Percentiles rank a stretch among this genome's conserved stretches.
These are phyloP conservation scores for Globisporangium alternatum DNA, from an alignment of 352 stramenopile species.

Conservation along the genomic window DNA sequence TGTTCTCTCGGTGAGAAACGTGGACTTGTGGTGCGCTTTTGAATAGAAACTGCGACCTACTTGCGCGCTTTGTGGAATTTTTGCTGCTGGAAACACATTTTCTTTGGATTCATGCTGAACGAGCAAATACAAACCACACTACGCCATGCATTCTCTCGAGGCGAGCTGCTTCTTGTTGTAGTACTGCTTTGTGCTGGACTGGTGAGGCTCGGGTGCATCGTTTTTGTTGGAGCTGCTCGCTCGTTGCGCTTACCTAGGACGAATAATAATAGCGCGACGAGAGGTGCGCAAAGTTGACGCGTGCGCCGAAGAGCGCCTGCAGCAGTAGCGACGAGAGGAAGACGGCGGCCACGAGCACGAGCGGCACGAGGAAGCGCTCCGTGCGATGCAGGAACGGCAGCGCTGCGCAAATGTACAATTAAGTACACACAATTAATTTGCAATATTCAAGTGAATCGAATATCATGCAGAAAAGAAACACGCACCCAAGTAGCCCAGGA, in stretches of 20 bases:
- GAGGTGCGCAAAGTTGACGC: slow-evolving; percentile 71
- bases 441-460: slow-evolving; percentile 7
- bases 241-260: slow-evolving; percentile 16
- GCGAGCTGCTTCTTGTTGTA: neutral
- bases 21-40: neutral
- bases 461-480: neutral
- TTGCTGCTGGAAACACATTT: neutral
- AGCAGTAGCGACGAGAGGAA: slow-evolving; percentile 86
- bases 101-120: neutral
- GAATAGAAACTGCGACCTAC: neutral
- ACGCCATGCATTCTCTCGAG: neutral
- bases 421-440: neutral
- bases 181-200: neutral
- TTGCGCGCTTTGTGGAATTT: neutral
- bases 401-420: slow-evolving; percentile 28
- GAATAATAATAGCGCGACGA: slow-evolving; percentile 85
- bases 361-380: slow-evolving; percentile 86
- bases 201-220: too few relatives aligned
- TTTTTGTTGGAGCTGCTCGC: neutral
- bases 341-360: slow-evolving; percentile 67
- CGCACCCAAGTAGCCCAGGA: slow-evolving; percentile 95
- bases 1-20: neutral
- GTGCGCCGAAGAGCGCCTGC: slow-evolving; percentile 57
- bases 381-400: slow-evolving; percentile 90
- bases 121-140: neutral